Conservation (phyloP, 2,329 filamentous ascomycete genomes). For the Didymella pomorum region DNA sequence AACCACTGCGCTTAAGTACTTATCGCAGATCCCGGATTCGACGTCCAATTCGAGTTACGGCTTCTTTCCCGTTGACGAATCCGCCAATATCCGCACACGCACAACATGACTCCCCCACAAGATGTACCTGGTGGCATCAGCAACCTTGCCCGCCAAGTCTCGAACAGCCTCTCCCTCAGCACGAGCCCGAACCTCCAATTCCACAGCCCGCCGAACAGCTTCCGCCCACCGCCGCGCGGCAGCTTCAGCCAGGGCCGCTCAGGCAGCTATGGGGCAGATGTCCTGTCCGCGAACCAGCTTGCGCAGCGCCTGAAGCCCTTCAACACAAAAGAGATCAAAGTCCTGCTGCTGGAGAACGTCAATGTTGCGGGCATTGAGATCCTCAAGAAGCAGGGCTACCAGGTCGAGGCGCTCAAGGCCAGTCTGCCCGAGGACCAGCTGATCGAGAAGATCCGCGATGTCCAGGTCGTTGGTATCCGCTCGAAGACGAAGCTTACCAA, state of each 20-base stretch:
- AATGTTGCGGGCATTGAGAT: conserved; percentile 90
- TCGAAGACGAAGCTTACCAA: conserved; percentile 96
- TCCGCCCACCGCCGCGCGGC: conserved; percentile 48
- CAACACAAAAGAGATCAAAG: conserved; percentile 94
- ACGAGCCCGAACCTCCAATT: conserved; percentile 79
- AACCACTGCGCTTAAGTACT: conserved; percentile 10
- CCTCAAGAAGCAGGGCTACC: conserved; percentile 85
- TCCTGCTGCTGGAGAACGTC: conserved; percentile 93
- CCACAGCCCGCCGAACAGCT: conserved; percentile 73
- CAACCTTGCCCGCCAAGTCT: conserved; percentile 56
- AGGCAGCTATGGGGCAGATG: conserved; percentile 30
- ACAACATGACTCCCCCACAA: conserved; percentile 48
- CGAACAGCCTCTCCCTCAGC: conserved; percentile 72
- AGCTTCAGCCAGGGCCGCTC: conserved; percentile 50
- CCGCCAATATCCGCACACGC: conserved; percentile 30
- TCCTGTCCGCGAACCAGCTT: conserved; percentile 46
- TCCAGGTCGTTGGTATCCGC: conserved; percentile 96
- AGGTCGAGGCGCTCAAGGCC: conserved; percentile 89
- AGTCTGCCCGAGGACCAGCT: conserved; percentile 91
- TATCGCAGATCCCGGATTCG: conserved; percentile 22
- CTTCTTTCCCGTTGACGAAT: conserved; percentile 15
- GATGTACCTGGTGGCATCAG: conserved; percentile 46
- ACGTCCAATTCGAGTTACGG: conserved; percentile 31
- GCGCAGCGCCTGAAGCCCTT: conserved; percentile 92
- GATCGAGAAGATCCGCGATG: conserved; percentile 97